Conservation (phyloP, 2,329 filamentous ascomycete genomes). For the Hypomyces perniciosus region DNA sequence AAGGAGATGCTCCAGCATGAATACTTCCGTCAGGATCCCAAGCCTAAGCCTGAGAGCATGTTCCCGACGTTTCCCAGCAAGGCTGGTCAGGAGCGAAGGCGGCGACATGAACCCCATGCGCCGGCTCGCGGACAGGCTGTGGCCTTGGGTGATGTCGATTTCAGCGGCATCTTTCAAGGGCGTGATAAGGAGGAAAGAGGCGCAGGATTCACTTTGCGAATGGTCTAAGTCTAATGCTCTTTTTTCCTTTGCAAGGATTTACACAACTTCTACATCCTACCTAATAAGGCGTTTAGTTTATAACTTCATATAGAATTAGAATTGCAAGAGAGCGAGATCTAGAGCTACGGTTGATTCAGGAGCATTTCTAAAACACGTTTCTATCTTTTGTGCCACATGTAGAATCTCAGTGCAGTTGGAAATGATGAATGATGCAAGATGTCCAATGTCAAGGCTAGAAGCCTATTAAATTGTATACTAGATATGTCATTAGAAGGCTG, state of each 20-base stretch:
- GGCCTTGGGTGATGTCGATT: constrained; percentile 52
- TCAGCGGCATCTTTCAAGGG: constrained; percentile 65
- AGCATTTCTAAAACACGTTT: not conserved
- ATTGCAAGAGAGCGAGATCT: too few relatives aligned
- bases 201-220: constrained; percentile 59
- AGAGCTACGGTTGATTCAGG: not conserved
- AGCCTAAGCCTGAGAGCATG: constrained; percentile 83
- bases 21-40: constrained; percentile 86
- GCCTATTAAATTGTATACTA: constrained; percentile 8
- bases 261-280: not conserved
- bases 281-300: too few relatives aligned
- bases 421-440: not conserved
- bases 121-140: constrained; percentile 68
- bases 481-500: constrained; percentile 13
- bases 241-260: not conserved
- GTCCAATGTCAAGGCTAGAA: constrained; percentile 2
- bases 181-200: constrained; percentile 59
- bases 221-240: constrained; percentile 34
- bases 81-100: constrained; percentile 79
- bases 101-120: constrained; percentile 69
- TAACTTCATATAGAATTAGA: too few relatives aligned
- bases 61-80: constrained; percentile 97
- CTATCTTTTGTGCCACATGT: not conserved
- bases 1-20: constrained; percentile 68
- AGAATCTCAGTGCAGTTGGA: too few relatives aligned